phyloP scores from a whole-genome alignment of 805 yeast genomes.

The Groenewaldozyma salmanticensis region DNA sequence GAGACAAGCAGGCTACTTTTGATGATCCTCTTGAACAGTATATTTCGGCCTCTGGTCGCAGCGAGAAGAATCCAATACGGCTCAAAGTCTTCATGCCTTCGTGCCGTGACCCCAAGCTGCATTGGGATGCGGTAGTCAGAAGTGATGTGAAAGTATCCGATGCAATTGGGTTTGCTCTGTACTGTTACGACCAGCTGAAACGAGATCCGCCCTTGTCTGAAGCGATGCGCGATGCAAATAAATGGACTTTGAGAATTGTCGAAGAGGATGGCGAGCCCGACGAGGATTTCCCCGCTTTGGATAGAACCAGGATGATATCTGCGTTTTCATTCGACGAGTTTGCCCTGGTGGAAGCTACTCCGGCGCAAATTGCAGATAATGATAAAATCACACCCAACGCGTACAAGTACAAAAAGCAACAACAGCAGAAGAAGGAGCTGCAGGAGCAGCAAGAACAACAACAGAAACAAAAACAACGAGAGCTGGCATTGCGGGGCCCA shows the following conservation, averaged over 20 bases:
- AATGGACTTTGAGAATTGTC: conserved; percentile 68
- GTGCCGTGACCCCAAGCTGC: conserved; percentile 21
- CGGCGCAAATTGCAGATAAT: conserved; percentile 26
- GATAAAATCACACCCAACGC: conserved; percentile 26
- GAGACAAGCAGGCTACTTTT: conserved; percentile 21
- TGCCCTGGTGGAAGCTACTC: conserved; percentile 54
- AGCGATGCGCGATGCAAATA: conserved; percentile 43
- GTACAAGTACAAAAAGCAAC: conserved; percentile 7
- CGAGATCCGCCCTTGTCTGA: conserved; percentile 21
- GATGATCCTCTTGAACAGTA: conserved; percentile 29
- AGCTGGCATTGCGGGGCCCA: not conserved
- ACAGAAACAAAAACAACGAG: conserved; percentile 2
- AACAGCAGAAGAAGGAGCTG: not conserved
- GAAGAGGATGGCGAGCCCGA: conserved; percentile 95
- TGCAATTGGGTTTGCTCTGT: conserved; percentile 46
- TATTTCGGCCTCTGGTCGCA: conserved; percentile 27
- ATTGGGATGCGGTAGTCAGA: conserved; percentile 27
- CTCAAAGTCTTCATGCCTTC: conserved; percentile 29
- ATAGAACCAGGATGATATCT: conserved; percentile 51
- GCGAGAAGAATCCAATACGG: conserved; percentile 23
- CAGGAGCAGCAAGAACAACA: conserved; percentile 3
- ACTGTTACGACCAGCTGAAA: conserved; percentile 21
- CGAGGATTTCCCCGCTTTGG: conserved; percentile 78
- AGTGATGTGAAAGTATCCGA: conserved; percentile 39
- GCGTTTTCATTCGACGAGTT: conserved; percentile 77